Base-by-base conservation (phyloP, 352 stramenopile species). In the Phytophthora lateralis region DNA sequence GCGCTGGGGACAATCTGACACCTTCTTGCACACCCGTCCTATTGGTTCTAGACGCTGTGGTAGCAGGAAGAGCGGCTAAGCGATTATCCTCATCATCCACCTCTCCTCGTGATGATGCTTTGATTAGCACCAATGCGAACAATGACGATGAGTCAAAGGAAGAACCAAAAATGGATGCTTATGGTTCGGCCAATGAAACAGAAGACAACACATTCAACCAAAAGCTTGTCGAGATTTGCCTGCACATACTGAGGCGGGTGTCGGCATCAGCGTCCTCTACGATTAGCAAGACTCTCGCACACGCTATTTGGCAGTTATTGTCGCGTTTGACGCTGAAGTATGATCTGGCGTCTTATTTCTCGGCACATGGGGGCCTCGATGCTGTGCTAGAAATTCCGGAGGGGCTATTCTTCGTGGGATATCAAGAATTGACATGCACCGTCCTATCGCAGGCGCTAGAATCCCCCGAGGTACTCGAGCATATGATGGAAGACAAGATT, bases 401-500 rank as follows among this genome's bases (percentile, higher is more conserved):
- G 30, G 58, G 47, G 26, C 66, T 69, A 15, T 66, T 80, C 27
- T 96, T 95, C 32, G 34, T 53, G 10, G 82, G 82, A 10, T 96
- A 94, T 46, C 78, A 85, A 53, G 81, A 96, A 29, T 38, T 96
- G 26, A 91, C 85, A 0, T 80, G 79, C 14, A 70, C 73, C 12
- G 56, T 96, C 17, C 55, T 96, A 3, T 88, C 82, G 12, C 85
- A 93, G 42, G 66, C 84, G 7, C 64, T 96, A 26, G 85, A 95
- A 56, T 95, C 87, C 4, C 88, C 88, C 3, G 80, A 93, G 55
- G 82, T 95, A 6, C 58, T 96, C n/a, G 74, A 95, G 60, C 78
- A 88, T 27, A 87, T 87, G 61, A 95, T 95, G 85, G 84, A 95
- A 62, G 85, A 94, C 11, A 94, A 91, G 51, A 93, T 96, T 69